A percentile compares a stretch with the other conserved stretches of the same genome.
Conservation (phyloP, 441 rosid species). For the Melastoma candidum region DNA sequence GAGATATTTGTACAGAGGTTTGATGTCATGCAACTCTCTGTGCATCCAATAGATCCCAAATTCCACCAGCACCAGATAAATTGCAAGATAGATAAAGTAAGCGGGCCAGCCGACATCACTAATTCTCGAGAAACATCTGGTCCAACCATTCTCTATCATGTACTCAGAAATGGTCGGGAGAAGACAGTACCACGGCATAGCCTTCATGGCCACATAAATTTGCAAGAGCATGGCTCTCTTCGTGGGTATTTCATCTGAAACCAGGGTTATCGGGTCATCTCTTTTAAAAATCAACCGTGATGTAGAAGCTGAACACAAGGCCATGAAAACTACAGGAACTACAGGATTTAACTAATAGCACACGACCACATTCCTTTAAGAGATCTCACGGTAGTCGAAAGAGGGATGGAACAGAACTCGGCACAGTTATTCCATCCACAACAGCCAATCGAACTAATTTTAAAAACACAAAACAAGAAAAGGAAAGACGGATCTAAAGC, state of each 20-base stretch:
- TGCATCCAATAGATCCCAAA: conserved; percentile 97
- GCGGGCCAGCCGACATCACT: conserved; percentile 55
- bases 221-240: conserved; percentile 74
- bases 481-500: too few species aligned
- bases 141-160: conserved; percentile 91
- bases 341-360: too few species aligned
- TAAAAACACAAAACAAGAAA: too few species aligned
- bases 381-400: too few species aligned
- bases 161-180: conserved; percentile 80
- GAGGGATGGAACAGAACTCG: too few species aligned
- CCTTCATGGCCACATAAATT: conserved; percentile 88
- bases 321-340: too few species aligned
- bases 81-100: conserved; percentile 31
- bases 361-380: too few species aligned
- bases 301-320: too few species aligned
- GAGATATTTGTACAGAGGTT: conserved; percentile 81
- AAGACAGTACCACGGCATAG: conserved; percentile 84
- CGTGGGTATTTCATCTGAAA: conserved; percentile 80
- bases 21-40: conserved; percentile 88
- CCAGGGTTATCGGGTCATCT: too few species aligned
- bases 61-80: conserved; percentile 66
- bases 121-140: conserved; percentile 54
- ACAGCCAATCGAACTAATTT: too few species aligned
- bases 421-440: too few species aligned
- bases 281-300: too few species aligned